These are phyloP conservation scores for Hypoxylon perforatum DNA, from an alignment of 495 filamentous ascomycete species.

Conservation along the genomic window DNA sequence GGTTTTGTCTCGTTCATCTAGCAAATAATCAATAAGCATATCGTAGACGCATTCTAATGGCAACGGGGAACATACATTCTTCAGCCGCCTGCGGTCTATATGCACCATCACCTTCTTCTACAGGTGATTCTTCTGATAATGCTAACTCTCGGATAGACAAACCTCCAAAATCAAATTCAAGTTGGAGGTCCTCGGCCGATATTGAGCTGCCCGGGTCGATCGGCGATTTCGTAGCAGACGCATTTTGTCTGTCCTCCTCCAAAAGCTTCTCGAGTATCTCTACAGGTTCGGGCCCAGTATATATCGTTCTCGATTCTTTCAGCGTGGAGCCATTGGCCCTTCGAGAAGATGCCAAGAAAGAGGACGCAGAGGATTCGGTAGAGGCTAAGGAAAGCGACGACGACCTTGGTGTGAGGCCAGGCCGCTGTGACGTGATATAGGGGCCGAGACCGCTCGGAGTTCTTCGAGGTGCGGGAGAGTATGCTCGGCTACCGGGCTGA, in stretches of 20 bases:
- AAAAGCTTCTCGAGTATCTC: constrained; percentile 78
- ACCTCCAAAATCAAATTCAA: constrained; percentile 81
- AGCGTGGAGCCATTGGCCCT: constrained; percentile 73
- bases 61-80: constrained; percentile 69
- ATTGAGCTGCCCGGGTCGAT: constrained; percentile 40
- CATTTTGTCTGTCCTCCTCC: constrained; percentile 56
- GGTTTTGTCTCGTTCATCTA: constrained; percentile 85
- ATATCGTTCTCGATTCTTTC: constrained; percentile 65
- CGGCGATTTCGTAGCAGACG: constrained; percentile 15
- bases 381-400: constrained; percentile 73
- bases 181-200: constrained; percentile 53
- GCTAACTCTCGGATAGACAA: constrained; percentile 80
- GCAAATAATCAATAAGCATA: constrained; percentile 33
- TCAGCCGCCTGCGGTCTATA: constrained; percentile 75
- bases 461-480: constrained; percentile 75
- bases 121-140: constrained; percentile 52
- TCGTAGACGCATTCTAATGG: constrained; percentile 31
- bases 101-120: constrained; percentile 54
- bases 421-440: constrained; percentile 62
- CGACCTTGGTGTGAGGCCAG: constrained; percentile 69
- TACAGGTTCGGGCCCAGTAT: constrained; percentile 74
- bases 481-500: constrained; percentile 68
- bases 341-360: constrained; percentile 70
- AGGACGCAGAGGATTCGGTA: constrained; percentile 75
- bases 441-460: constrained; percentile 69